Evolutionary conservation across 768 basidiomycete species (phyloP).

Genomic region (Russula griseocarnosa): DNA sequence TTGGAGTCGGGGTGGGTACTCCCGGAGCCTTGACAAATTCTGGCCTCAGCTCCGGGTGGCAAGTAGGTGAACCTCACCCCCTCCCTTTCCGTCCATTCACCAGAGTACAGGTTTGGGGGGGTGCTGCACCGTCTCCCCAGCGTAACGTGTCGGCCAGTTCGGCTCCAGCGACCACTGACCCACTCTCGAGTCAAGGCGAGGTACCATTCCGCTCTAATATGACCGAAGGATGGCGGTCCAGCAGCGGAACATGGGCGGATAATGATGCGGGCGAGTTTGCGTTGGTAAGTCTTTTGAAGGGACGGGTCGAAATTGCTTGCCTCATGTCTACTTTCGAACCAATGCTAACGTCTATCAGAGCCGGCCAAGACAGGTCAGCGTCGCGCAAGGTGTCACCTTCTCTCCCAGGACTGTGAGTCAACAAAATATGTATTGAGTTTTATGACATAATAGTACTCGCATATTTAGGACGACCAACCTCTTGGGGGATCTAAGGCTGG

Average conservation of each 20-base stretch:
- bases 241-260: conserved; percentile 62
- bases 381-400: conserved; percentile 24
- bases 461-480: conserved; percentile 28
- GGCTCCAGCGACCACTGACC: conserved; percentile 48
- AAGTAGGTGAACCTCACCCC: conserved; percentile 43
- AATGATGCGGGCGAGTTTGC: conserved; percentile 42
- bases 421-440: conserved; percentile 1
- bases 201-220: conserved; percentile 45
- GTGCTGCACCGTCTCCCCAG: conserved; percentile 46
- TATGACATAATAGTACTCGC: conserved; percentile 30
- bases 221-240: conserved; percentile 52
- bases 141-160: conserved; percentile 64
- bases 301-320: conserved; percentile 9
- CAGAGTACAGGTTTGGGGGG: conserved; percentile 53
- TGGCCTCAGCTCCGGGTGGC: conserved; percentile 60
- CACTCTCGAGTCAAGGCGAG: conserved; percentile 45
- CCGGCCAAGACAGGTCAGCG: conserved; percentile 26
- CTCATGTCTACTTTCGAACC: conserved; percentile 7
- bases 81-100: conserved; percentile 33
- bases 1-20: conserved; percentile 50
- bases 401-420: conserved; percentile 27
- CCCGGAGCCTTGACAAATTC: conserved; percentile 43
- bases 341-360: conserved; percentile 12
- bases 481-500: conserved; percentile 41
- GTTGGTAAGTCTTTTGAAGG: conserved; percentile 39